Percentiles rank a stretch among this genome's conserved stretches.
Evolutionary conservation across 208 protist species (phyloP).

Genomic region (Crithidia expoeki): DNA sequence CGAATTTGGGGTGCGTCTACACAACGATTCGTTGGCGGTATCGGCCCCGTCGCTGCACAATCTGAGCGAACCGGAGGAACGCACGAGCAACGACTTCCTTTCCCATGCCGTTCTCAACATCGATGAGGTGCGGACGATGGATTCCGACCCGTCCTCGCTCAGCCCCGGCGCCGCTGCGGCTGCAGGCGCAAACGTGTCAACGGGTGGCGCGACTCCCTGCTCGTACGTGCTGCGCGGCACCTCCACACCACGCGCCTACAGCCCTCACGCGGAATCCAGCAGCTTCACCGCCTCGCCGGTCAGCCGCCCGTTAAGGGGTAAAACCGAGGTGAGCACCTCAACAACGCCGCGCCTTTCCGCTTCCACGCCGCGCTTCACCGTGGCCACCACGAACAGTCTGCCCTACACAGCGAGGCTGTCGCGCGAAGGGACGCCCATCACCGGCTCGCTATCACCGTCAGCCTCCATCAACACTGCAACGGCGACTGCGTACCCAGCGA

Average conservation of each 20-base stretch:
- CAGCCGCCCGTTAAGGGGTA: conserved; percentile 4
- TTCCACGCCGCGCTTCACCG: conserved; percentile 22
- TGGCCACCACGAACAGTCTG: conserved; percentile 19
- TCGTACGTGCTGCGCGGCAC: conserved; percentile 15
- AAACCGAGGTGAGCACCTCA: background rate
- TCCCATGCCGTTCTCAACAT: conserved; percentile 7
- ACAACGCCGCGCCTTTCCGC: conserved; percentile 20
- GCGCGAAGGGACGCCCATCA: conserved; percentile 11
- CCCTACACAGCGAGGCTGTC: conserved; percentile 15
- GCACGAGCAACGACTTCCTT: conserved; percentile 10
- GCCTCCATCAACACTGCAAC: background rate
- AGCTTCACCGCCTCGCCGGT: conserved; percentile 8
- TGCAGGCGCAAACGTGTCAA: background rate
- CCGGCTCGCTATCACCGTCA: background rate
- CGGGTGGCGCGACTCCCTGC: background rate
- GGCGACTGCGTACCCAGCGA: background rate
- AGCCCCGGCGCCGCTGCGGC: background rate
- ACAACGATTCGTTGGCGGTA: background rate
- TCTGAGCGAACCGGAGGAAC: background rate
- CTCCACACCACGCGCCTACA: conserved; percentile 15
- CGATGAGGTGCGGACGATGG: conserved; percentile 16
- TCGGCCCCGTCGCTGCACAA: background rate
- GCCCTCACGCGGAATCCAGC: background rate
- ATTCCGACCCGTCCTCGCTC: conserved; percentile 2
- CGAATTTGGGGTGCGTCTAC: background rate